These are phyloP conservation scores for Acer yangbiense DNA, from an alignment of 345 rosid species.

Conservation along the genomic window DNA sequence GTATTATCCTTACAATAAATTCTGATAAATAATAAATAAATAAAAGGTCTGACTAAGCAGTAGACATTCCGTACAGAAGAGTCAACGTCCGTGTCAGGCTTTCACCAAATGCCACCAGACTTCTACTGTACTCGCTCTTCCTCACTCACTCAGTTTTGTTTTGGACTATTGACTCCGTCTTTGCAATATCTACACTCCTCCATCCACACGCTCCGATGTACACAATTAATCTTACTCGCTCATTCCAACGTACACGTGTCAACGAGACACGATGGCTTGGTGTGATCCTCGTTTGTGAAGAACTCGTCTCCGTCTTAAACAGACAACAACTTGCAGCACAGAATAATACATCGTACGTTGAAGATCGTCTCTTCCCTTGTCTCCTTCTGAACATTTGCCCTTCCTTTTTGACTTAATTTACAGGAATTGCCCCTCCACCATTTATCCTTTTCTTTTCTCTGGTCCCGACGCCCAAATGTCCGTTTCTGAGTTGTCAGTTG, in stretches of 20 bases:
- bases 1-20: neutral
- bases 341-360: conserved; percentile 48
- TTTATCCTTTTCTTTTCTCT: neutral
- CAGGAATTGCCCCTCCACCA: neutral
- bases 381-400: neutral
- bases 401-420: neutral
- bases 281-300: neutral
- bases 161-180: conserved; percentile 15
- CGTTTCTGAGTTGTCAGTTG: neutral
- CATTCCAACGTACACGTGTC: neutral
- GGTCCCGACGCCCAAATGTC: neutral
- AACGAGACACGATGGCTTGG: neutral
- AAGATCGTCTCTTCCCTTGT: conserved; percentile 26
- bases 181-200: neutral
- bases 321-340: conserved; percentile 19
- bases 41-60: conserved; percentile 12
- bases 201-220: neutral
- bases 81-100: conserved; percentile 52
- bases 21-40: neutral
- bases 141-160: conserved; percentile 4
- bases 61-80: conserved; percentile 45
- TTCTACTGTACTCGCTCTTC: conserved; percentile 21
- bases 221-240: neutral
- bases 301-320: neutral
- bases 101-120: conserved; percentile 37